phyloP scores from a whole-genome alignment of 2,329 filamentous ascomycete genomes.

The Periconia digitata region DNA sequence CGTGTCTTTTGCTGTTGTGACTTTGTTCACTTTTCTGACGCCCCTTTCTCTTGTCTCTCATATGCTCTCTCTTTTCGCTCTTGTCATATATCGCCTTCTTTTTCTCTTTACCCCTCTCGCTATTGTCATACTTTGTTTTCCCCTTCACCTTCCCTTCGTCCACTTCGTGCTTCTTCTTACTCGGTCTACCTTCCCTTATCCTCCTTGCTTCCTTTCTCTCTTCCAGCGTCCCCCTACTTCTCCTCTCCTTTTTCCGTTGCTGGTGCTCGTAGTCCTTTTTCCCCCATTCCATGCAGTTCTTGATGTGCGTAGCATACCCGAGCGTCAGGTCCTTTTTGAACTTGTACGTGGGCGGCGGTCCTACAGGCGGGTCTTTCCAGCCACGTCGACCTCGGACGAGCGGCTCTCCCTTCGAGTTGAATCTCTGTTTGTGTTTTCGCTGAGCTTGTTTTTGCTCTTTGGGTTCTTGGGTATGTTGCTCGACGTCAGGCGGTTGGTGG shows the following conservation, averaged over 20 bases:
- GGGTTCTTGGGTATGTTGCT: too few relatives aligned
- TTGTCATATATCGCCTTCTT: too few relatives aligned
- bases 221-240: slow-evolving; percentile 15
- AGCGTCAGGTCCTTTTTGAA: slow-evolving; percentile 16
- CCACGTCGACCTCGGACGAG: slow-evolving; percentile 7
- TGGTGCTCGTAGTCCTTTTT: slow-evolving; percentile 22
- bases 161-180: not conserved
- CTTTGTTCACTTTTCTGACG: too few relatives aligned
- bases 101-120: too few relatives aligned
- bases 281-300: slow-evolving; percentile 24
- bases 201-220: slow-evolving; percentile 12
- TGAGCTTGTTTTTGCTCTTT: not conserved
- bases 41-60: too few relatives aligned
- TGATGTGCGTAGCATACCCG: slow-evolving; percentile 19
- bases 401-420: slow-evolving; percentile 3
- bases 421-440: slow-evolving; percentile 1
- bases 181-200: slow-evolving; percentile 4
- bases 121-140: too few relatives aligned
- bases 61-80: too few relatives aligned
- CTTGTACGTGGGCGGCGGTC: slow-evolving; percentile 18
- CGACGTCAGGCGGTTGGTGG: not conserved
- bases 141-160: too few relatives aligned
- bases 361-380: slow-evolving; percentile 19
- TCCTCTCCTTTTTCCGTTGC: slow-evolving; percentile 13
- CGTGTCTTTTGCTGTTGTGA: too few relatives aligned